Evolutionary conservation across 768 basidiomycete genomes (phyloP).

Genomic region (Pleurotus citrinopileatus): DNA sequence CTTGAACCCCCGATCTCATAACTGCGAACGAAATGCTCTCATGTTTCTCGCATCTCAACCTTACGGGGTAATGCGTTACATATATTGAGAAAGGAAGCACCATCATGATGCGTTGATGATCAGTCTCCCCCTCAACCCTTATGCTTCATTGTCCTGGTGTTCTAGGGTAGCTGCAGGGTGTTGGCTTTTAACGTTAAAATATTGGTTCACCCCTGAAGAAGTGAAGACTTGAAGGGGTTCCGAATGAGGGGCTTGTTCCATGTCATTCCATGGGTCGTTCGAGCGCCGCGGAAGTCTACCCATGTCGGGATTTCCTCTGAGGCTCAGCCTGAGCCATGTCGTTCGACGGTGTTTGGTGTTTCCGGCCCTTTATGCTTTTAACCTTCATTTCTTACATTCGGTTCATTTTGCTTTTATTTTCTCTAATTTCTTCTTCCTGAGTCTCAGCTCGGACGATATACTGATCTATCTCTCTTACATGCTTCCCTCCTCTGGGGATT

Average conservation of each 20-base stretch:
- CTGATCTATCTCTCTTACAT: not conserved
- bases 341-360: too few relatives aligned
- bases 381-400: too few relatives aligned
- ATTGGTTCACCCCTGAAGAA: not conserved
- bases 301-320: not conserved
- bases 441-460: not conserved
- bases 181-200: not conserved
- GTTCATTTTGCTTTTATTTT: too few relatives aligned
- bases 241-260: not conserved
- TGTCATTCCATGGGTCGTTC: not conserved
- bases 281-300: not conserved
- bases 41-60: not conserved
- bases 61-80: too few relatives aligned
- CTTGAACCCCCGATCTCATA: too few relatives aligned
- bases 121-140: too few relatives aligned
- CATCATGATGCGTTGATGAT: too few relatives aligned
- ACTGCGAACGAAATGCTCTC: not conserved
- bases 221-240: too few relatives aligned
- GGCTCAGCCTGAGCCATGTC: too few relatives aligned
- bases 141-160: too few relatives aligned
- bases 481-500: not conserved
- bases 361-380: too few relatives aligned
- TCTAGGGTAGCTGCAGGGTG: not conserved
- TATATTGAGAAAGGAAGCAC: too few relatives aligned
- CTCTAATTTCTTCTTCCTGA: not conserved